Evolutionary conservation across 2,329 filamentous ascomycete genomes (phyloP).

Genomic region (Bipolaris bicolor): DNA sequence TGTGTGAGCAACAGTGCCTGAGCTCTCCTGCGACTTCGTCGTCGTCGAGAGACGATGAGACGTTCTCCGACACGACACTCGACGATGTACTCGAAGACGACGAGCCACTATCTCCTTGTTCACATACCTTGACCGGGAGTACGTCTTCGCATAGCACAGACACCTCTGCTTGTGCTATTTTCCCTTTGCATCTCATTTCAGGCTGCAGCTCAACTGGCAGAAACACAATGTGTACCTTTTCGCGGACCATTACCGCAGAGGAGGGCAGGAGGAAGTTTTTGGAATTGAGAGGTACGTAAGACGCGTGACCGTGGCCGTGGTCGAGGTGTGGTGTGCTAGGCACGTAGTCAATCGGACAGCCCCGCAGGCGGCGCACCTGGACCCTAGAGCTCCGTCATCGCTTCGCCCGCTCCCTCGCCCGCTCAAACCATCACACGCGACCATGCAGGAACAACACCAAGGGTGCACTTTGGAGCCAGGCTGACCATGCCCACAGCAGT

Average conservation of each 20-base stretch:
- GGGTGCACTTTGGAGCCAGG: slow-evolving; percentile 16
- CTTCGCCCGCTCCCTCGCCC: slow-evolving; percentile 15
- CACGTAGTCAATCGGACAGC: slow-evolving; percentile 2
- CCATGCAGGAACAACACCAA: slow-evolving; percentile 27
- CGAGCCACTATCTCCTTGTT: slow-evolving; percentile 2
- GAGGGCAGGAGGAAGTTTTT: slow-evolving; percentile 4
- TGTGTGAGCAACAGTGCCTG: slow-evolving; percentile 25
- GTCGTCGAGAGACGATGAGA: slow-evolving; percentile 16
- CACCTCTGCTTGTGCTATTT: slow-evolving; percentile 11
- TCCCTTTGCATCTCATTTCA: slow-evolving; percentile 34
- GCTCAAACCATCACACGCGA: slow-evolving; percentile 27
- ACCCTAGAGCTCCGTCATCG: slow-evolving; percentile 35
- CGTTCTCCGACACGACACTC: slow-evolving; percentile 26
- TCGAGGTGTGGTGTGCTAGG: not conserved
- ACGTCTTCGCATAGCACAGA: slow-evolving; percentile 5
- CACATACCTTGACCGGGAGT: slow-evolving; percentile 4
- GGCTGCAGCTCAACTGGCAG: slow-evolving; percentile 37
- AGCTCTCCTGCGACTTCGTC: slow-evolving; percentile 18
- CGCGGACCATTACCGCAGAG: slow-evolving; percentile 35
- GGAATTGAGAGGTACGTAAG: slow-evolving; percentile 26
- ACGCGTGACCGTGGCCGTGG: not conserved
- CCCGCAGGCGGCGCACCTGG: slow-evolving; percentile 19
- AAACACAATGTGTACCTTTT: slow-evolving; percentile 38
- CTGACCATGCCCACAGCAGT: slow-evolving; percentile 41
- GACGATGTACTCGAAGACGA: slow-evolving; percentile 11